Evolutionary conservation across 176 grass and related monocot species (phyloP), one percentile per base, ranked within the genome.

Genomic region (Aechmea fasciata): DNA sequence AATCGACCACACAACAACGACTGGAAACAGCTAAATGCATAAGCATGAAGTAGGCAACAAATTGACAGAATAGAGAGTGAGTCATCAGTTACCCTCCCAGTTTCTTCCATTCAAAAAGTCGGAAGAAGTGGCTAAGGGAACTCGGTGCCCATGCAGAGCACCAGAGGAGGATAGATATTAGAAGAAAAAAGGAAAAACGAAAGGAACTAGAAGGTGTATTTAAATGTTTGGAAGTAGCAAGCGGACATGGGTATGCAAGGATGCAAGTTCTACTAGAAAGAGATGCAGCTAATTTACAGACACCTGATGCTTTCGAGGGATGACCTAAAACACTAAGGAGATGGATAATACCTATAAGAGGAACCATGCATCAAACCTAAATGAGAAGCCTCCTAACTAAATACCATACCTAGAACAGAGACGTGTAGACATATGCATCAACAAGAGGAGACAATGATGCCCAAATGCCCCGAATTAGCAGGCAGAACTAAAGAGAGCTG

Each of bases 21-120:
- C 55, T 13, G 10, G 20, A 19, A 61, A n/a, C 52, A 57, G 52
- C 52, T 57, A 15, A 17, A 57, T 2, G 13, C 52, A 18, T 22
- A 61, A 61, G 55, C 55, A 61, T 19, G 17, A 7, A 14, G 14
- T 22, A 22, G 55, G 20, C 9, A 19, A 61, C 55, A 61, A 61
- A 61, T 9, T 61, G 55, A 61, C 55, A 61, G 55, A 61, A 61
- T 22, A 22, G 17, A 61, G 55, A 61, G 55, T 61, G 55, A 61
- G 17, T 20, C 20, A 10, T 61, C 55, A 61, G 20, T 15, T 61
- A 23, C 28, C 54, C 79, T 68, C 74, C 73, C 74, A 76, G 77
- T 53, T 80, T 83, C 84, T 88, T 90, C 77, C 80, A 85, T 80
- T 41, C 65, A 85, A 96, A 96, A 88, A 93, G 77, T 68, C 80